Base-by-base conservation (phyloP, 1,284 basidiomycete genomes). In the Ceratobasidium sp. region DNA sequence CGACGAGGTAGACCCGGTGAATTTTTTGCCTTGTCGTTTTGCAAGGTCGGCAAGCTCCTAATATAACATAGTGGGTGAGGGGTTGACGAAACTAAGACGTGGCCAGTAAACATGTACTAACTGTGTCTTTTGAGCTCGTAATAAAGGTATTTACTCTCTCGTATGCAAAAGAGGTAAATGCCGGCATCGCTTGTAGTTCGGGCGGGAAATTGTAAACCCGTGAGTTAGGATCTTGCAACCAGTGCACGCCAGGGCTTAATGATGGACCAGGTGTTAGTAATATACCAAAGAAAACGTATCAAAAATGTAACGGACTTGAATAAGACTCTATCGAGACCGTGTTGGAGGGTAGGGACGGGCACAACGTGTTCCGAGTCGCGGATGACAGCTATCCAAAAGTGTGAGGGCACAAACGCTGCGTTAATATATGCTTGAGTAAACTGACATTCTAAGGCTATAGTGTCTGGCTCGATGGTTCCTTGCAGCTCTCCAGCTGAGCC, bases 1-100 rank as follows among this genome's bases (percentile, higher is more conserved):
- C 11, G 94, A 96, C n/a, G 95, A 97, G 0, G 97, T 99, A 9
- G 94, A 96, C 0, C 97, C 97, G 19, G 88, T 88, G 81, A 93
- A 98, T 49, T 81, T 84, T 54, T 88, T 87, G 0, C 85, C 81
- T 75, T 92, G 85, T 48, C 82, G 81, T 77, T 87, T 84, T 0
- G 92, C 91, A 16, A 98, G 82, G 2, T 81, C 79, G 74, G 86
- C 84, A 5, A 98, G 83, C 75, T 92, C 90, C 90, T 93, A 64
- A 46, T 22, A 39, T 22, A 41, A 56, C 24, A 51, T 31, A 48
- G 19, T 46, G 29, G 16, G 29, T 58, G 29, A 61, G 48, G 22
- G 31, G 27, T 34, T 27, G 53, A 53, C 49, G 53, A 24, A 58
- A 48, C 29, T 72, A 75, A 37, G 14, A 75, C 68, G 22, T 22